Base-by-base conservation (phyloP, 768 basidiomycete species). In the Aureoboletus auriporus region DNA sequence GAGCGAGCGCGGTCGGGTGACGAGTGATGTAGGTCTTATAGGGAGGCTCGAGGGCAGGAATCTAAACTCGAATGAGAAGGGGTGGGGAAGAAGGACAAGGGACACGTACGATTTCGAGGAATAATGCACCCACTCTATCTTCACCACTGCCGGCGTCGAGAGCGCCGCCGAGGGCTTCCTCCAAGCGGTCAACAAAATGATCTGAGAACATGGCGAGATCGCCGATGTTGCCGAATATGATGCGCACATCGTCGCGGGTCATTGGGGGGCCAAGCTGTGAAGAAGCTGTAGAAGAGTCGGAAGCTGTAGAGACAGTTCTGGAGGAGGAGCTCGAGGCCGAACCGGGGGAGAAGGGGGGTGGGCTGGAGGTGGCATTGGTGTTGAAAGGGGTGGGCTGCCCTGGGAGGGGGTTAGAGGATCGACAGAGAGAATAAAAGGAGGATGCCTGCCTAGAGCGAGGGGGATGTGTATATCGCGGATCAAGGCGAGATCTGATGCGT, bases 11-110 rank as follows among this genome's bases (percentile, higher is more conserved):
- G 2, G 76, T 75, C 0, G 87, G 78, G 59, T 93, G 90, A 42
- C 81, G 80, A 3, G 86, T 87, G 61, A 93, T 91, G 65, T 93
- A 93, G 13, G 76, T 71, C 64, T 81, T 88, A 64, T 90, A 93
- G 13, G 82, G 79, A 10, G 75, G 74, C 60, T 89, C 85, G 52
- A 93, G 70, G 33, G 75, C 74, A 23, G 88, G 79, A 39, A 85
- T 80, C 88, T 90, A 52, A 3, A 6, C 3, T 38, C 31, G 45
- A 54, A 44, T 46, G 37, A 48, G 29, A 11, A 29, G 14, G 0
- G 11, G 1, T 13, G 9, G 30, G 41, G 48, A n/a, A 36, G 52
- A 35, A 17, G 44, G 44, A 47, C 13, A 28, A 27, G 20, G 45
- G 5, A n/a, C 6, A 76, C 85, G 58, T 59, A 88, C 88, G 55